Evolutionary conservation across 164 flowering plant genomes (phyloP).

Genomic region (Dillenia turbinata): DNA sequence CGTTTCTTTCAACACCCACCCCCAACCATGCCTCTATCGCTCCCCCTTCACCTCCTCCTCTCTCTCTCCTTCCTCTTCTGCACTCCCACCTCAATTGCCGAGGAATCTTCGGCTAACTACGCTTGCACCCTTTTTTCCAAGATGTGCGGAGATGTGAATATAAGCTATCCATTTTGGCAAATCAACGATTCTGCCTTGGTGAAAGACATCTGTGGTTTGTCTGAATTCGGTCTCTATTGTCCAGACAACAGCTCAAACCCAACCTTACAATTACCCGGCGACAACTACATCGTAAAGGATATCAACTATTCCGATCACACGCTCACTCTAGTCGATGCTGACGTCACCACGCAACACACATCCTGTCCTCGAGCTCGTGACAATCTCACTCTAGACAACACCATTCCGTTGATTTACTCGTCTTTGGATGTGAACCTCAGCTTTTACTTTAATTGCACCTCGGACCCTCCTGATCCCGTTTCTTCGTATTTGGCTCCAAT

Average conservation of each 20-base stretch:
- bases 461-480: not conserved
- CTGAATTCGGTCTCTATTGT: slow-evolving; percentile 25
- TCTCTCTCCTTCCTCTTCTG: not conserved
- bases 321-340: slow-evolving; percentile 23
- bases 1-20: no score
- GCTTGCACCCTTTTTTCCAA: not conserved
- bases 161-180: slow-evolving; percentile 21
- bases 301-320: slow-evolving; percentile 10
- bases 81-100: not conserved
- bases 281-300: slow-evolving; percentile 13
- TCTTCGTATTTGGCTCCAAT: not conserved
- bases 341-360: slow-evolving; percentile 6
- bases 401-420: not conserved
- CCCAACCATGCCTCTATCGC: no score
- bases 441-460: slow-evolving; percentile 24
- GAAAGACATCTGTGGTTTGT: slow-evolving; percentile 21
- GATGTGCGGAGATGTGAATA: not conserved
- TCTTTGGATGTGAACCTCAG: slow-evolving; percentile 12
- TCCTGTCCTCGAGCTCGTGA: slow-evolving; percentile 7
- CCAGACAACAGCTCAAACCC: not conserved
- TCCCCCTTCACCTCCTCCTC: slow-evolving; percentile 1
- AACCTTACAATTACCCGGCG: not conserved
- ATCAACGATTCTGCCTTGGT: not conserved
- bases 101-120: no score
- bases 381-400: not conserved